Evolutionary conservation across 768 basidiomycete genomes (phyloP).

Genomic region (Megacollybia marginata): DNA sequence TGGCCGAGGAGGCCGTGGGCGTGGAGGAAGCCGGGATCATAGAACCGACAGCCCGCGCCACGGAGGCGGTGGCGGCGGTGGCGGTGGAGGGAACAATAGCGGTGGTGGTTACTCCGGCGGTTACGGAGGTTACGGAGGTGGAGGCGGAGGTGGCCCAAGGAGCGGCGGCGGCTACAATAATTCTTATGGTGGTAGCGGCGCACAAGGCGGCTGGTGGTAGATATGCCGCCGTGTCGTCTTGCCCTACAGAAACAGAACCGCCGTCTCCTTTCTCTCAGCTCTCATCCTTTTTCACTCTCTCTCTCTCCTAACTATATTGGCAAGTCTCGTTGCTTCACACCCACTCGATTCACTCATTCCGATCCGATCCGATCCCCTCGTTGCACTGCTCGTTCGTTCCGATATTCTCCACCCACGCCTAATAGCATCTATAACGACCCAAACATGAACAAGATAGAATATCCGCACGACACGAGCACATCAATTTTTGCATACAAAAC

Average conservation of each 20-base stretch:
- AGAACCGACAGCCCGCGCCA: constrained; percentile 17
- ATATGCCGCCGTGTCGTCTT: not conserved
- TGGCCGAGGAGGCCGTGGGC: constrained; percentile 51
- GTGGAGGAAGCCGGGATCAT: constrained; percentile 46
- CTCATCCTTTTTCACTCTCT: not conserved
- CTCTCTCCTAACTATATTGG: not conserved
- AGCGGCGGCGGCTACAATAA: constrained; percentile 13
- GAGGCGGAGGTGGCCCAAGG: constrained; percentile 13
- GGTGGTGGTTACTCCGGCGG: constrained; percentile 23
- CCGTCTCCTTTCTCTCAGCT: constrained; percentile 6
- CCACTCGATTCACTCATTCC: not conserved
- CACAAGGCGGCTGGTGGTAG: constrained; percentile 11
- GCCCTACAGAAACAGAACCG: constrained; percentile 8
- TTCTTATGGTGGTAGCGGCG: constrained; percentile 16
- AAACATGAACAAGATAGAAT: not conserved
- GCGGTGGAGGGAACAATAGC: constrained; percentile 31
- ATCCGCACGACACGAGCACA: not conserved
- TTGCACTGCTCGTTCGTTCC: not conserved
- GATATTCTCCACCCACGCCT: not conserved
- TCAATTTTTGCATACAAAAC: not conserved
- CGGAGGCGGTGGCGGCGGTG: constrained; percentile 26
- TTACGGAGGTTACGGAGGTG: constrained; percentile 21
- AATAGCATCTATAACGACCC: too few species aligned
- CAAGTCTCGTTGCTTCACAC: not conserved
- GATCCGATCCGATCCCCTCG: not conserved